Base-by-base conservation (phyloP, 306 rosid species). In the Biancaea sappan region DNA sequence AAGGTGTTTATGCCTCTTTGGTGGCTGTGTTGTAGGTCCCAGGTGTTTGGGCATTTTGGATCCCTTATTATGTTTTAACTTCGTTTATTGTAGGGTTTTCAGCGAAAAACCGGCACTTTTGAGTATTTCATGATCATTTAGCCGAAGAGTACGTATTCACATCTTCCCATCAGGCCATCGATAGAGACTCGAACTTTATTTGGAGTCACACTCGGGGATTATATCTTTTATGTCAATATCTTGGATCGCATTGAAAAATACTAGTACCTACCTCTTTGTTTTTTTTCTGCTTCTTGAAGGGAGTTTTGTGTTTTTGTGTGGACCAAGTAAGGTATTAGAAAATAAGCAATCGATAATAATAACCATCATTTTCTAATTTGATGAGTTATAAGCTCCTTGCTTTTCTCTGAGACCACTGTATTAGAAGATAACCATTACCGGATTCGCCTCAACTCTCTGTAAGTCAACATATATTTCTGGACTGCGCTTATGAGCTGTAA, bases 291-390 rank as follows among this genome's bases (percentile, higher is more conserved):
- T 64, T 63, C 5, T 74, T 74, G 77, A 71, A 77, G 78, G 44
- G 66, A 70, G 77, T 66, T 62, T 38, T 56, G 47, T 47, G 70
- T 60, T 67, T 72, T 69, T 67, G 40, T 74, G 24, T 75, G 61
- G 67, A 71, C 62, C 15, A 31, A 62, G 52, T 1, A 6, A 52
- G 68, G 65, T 12, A 43, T 32, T 47, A 19, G 31, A 21, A n/a
- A n/a, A 34, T 31, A 41, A 40, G 53, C 50, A 59, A 75, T 58
- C 19, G 22, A 32, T 31, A 69, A 57, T 4, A 6, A 32, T 9
- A 67, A 65, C 34, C 5, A 4, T 28, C 4, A 4, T 34, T 75
- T 46, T 69, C 59, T 58, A 14, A 68, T 63, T 72, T 11, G 22
- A 53, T 54, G 53, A 78, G 63, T 22, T 19, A 8, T 46, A 29